Percentiles rank a stretch among this genome's conserved stretches.
These are phyloP conservation scores for Xylaria hypoxylon DNA, from an alignment of 2,329 filamentous ascomycete genomes.

Conservation along the genomic window DNA sequence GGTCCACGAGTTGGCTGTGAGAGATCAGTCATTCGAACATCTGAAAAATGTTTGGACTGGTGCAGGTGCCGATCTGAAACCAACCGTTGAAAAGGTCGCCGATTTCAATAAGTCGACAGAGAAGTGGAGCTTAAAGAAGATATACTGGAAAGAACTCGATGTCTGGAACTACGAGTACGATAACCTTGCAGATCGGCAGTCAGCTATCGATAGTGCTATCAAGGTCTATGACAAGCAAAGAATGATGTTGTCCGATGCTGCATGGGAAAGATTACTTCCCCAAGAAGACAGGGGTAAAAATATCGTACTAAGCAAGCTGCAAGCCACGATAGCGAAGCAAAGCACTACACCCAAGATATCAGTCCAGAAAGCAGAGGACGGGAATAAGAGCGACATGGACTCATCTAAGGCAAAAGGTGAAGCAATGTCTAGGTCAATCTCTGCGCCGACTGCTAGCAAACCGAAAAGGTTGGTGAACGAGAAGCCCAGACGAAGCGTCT, in stretches of 20 bases:
- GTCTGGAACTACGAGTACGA: slow-evolving; percentile 72
- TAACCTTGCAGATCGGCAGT: slow-evolving; percentile 65
- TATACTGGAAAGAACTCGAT: slow-evolving; percentile 72
- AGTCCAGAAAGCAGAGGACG: slow-evolving; percentile 63
- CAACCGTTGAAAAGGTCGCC: slow-evolving; percentile 69
- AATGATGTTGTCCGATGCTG: slow-evolving; percentile 65
- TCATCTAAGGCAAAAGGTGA: slow-evolving; percentile 56
- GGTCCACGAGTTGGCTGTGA: slow-evolving; percentile 70
- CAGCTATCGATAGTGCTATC: slow-evolving; percentile 71
- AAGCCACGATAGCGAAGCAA: slow-evolving; percentile 68
- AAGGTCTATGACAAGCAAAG: slow-evolving; percentile 70
- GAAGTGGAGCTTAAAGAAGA: slow-evolving; percentile 67
- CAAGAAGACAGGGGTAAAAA: slow-evolving; percentile 69
- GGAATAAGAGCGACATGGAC: slow-evolving; percentile 57
- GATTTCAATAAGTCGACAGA: slow-evolving; percentile 61
- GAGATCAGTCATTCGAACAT: slow-evolving; percentile 62
- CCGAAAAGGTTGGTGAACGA: slow-evolving; percentile 67
- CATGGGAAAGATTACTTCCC: slow-evolving; percentile 72
- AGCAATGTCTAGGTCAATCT: slow-evolving; percentile 62
- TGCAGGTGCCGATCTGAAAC: slow-evolving; percentile 64
- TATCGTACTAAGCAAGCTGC: slow-evolving; percentile 70
- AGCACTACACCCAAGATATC: slow-evolving; percentile 64
- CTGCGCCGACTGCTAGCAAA: slow-evolving; percentile 63
- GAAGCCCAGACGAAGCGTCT: slow-evolving; percentile 69
- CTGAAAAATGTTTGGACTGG: slow-evolving; percentile 64